phyloP scores from a whole-genome alignment of 768 basidiomycete species.

The Jaapia argillacea region DNA sequence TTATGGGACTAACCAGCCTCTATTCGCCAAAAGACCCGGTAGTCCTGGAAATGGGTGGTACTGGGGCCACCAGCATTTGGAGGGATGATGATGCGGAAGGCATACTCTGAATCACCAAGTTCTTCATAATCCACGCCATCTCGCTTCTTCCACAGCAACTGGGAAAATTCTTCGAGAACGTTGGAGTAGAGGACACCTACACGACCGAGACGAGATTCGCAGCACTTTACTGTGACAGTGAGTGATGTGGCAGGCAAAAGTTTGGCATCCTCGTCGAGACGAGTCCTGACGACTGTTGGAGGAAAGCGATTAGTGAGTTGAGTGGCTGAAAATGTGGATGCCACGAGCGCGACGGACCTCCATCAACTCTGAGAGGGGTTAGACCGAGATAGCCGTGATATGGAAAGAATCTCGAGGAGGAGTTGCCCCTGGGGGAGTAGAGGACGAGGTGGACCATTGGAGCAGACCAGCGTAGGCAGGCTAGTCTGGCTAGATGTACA shows the following conservation, averaged over 20 bases:
- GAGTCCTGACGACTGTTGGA: constrained; percentile 54
- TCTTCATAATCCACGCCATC: constrained; percentile 45
- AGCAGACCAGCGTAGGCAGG: constrained; percentile 10
- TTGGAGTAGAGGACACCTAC: constrained; percentile 49
- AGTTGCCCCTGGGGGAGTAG: constrained; percentile 61
- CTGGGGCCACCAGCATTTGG: constrained; percentile 52
- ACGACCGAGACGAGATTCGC: constrained; percentile 64
- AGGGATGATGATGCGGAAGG: constrained; percentile 66
- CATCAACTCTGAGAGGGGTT: constrained; percentile 71
- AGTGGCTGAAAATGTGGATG: not conserved
- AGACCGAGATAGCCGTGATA: constrained; percentile 71
- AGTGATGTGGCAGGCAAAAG: constrained; percentile 57
- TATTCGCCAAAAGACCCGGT: constrained; percentile 73
- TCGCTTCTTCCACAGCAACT: constrained; percentile 61
- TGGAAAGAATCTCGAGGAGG: constrained; percentile 64
- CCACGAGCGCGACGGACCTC: constrained; percentile 33
- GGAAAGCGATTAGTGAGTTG: constrained; percentile 2
- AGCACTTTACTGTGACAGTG: constrained; percentile 72
- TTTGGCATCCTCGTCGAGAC: constrained; percentile 60
- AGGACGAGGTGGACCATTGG: constrained; percentile 64
- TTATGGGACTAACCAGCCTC: constrained; percentile 55
- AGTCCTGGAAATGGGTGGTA: constrained; percentile 66
- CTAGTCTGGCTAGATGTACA: constrained; percentile 10
- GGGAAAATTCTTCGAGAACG: constrained; percentile 55
- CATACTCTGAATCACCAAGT: constrained; percentile 55